These are phyloP conservation scores for Plicaturopsis crispa DNA, from an alignment of 768 basidiomycete genomes.

Conservation along the genomic window DNA sequence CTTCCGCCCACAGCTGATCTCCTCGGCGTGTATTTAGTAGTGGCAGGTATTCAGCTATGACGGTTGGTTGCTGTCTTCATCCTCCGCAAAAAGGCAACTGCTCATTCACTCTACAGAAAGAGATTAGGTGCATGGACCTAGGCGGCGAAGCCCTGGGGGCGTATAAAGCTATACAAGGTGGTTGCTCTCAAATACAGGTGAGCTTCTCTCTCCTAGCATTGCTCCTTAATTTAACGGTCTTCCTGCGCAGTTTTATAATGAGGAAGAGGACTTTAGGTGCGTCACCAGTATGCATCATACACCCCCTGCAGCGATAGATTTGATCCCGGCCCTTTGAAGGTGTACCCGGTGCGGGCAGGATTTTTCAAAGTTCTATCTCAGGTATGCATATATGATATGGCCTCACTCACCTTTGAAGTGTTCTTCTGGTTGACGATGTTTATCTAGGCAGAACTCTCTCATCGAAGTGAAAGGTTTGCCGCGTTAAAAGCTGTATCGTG, in stretches of 20 bases:
- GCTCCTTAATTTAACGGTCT: slow-evolving; percentile 2
- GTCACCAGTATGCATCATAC: slow-evolving; percentile 6
- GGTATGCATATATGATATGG: too few species aligned
- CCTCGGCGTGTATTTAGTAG: too few species aligned
- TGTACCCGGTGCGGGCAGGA: slow-evolving; percentile 32
- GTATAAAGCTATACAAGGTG: slow-evolving; percentile 31
- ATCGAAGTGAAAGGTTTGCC: slow-evolving; percentile 33
- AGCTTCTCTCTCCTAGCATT: slow-evolving; percentile 9
- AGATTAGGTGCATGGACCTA: slow-evolving; percentile 36
- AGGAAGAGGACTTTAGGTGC: slow-evolving; percentile 28
- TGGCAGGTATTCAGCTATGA: slow-evolving; percentile 24
- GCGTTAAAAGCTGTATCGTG: too few species aligned
- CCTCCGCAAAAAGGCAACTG: background rate
- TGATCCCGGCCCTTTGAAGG: slow-evolving; percentile 12
- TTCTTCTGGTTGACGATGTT: too few species aligned
- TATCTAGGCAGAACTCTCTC: slow-evolving; percentile 30
- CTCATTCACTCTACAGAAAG: slow-evolving; percentile 21
- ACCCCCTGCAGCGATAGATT: too few species aligned
- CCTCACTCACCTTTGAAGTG: too few species aligned
- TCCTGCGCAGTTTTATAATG: slow-evolving; percentile 28
- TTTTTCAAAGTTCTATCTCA: slow-evolving; percentile 26
- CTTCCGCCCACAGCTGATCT: too few species aligned
- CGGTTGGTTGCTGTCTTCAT: slow-evolving; percentile 15
- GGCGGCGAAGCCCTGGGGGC: slow-evolving; percentile 30
- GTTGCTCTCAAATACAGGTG: slow-evolving; percentile 35